phyloP scores from a whole-genome alignment of 768 basidiomycete species.

The Serpula lacrymans region DNA sequence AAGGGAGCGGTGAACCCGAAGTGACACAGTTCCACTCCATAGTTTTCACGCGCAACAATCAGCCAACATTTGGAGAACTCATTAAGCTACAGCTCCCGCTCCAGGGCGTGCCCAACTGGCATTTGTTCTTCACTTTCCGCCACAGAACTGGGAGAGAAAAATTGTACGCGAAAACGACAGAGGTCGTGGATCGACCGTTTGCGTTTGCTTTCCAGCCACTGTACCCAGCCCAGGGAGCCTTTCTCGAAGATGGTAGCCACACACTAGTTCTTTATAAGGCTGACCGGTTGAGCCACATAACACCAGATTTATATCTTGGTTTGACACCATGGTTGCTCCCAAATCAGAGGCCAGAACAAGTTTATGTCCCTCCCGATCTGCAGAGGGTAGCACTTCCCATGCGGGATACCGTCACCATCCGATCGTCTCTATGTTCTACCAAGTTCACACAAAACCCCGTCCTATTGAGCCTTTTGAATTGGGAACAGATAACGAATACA shows the following conservation, averaged over 20 bases:
- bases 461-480: constrained; percentile 73
- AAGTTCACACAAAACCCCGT: constrained; percentile 89
- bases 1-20: constrained; percentile 82
- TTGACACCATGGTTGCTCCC: constrained; percentile 58
- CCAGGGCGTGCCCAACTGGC: constrained; percentile 71
- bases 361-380: constrained; percentile 56
- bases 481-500: constrained; percentile 68
- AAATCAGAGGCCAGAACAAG: constrained; percentile 59
- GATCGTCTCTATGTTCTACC: constrained; percentile 90
- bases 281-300: constrained; percentile 61
- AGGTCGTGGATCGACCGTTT: constrained; percentile 68
- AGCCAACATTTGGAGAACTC: constrained; percentile 91
- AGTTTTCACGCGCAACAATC: constrained; percentile 83
- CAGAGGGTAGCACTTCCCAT: constrained; percentile 63
- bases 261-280: constrained; percentile 80
- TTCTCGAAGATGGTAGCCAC: constrained; percentile 89
- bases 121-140: constrained; percentile 92
- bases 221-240: constrained; percentile 69
- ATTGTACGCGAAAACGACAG: constrained; percentile 34
- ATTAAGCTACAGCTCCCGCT: constrained; percentile 80
- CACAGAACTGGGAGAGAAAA: constrained; percentile 60
- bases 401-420: constrained; percentile 75
- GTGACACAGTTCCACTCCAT: constrained; percentile 84
- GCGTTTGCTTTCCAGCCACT: constrained; percentile 93
- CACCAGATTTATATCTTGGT: constrained; percentile 68